These are phyloP conservation scores for Tylopilus rubrobrunneus DNA, from an alignment of 768 basidiomycete species.

Conservation along the genomic window DNA sequence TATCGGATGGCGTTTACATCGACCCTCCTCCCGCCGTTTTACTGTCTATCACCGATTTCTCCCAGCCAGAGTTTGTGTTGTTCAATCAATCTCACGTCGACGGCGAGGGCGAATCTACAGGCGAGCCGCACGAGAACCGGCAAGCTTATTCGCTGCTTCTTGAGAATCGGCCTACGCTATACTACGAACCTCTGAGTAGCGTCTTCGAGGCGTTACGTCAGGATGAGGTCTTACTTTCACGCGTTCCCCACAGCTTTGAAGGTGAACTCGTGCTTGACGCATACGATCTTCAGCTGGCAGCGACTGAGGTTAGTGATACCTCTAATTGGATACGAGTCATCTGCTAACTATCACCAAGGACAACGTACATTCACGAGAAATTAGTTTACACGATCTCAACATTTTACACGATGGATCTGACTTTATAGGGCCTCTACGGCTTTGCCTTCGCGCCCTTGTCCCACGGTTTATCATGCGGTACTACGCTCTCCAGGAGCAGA, in stretches of 20 bases:
- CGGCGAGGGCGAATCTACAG: constrained; percentile 19
- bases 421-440: constrained; percentile 58
- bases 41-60: constrained; percentile 40
- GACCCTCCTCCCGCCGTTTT: constrained; percentile 73
- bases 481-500: constrained; percentile 57
- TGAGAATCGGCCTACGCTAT: constrained; percentile 61
- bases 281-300: constrained; percentile 58
- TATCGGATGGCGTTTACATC: constrained; percentile 66
- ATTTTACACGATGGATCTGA: constrained; percentile 64
- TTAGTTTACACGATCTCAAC: constrained; percentile 70
- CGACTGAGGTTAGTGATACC: constrained; percentile 54
- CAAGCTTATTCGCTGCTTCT: constrained; percentile 45
- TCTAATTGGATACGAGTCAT: neutral
- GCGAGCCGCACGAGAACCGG: constrained; percentile 14
- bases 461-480: constrained; percentile 70
- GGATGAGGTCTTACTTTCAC: constrained; percentile 47
- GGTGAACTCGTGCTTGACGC: constrained; percentile 69
- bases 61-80: constrained; percentile 41
- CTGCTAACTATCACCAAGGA: constrained; percentile 43
- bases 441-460: constrained; percentile 43
- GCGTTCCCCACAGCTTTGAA: constrained; percentile 44
- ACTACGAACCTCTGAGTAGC: constrained; percentile 68
- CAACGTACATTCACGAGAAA: constrained; percentile 62
- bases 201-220: constrained; percentile 72
- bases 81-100: constrained; percentile 51